These are phyloP conservation scores for Trichomonas vaginalis DNA, from an alignment of 208 protist genomes.

Conservation along the genomic window DNA sequence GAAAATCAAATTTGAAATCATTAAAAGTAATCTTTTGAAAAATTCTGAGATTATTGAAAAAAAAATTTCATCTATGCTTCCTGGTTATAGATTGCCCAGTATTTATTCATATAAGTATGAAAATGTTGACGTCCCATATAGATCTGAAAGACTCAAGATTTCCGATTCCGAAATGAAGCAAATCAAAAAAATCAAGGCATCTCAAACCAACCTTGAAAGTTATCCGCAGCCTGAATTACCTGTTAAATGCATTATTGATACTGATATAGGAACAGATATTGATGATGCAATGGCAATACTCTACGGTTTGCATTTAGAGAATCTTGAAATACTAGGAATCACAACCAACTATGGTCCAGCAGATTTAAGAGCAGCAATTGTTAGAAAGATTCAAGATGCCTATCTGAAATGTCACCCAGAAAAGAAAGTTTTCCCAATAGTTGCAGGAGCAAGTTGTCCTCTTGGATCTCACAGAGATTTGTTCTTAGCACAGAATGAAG, in stretches of 20 bases:
- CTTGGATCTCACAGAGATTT: background rate
- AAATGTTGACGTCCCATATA: background rate
- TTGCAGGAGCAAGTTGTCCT: background rate
- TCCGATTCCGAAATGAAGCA: background rate
- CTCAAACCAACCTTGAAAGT: background rate
- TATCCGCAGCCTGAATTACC: background rate
- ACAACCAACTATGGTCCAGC: background rate
- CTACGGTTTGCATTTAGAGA: background rate
- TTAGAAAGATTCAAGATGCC: background rate
- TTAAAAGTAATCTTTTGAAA: background rate
- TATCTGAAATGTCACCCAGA: background rate
- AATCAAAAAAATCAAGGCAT: background rate
- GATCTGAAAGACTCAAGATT: background rate
- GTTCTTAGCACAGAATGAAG: background rate
- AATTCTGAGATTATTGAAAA: background rate
- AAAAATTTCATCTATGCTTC: background rate
- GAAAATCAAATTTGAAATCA: background rate
- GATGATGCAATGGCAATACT: background rate
- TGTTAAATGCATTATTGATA: background rate
- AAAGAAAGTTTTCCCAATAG: background rate
- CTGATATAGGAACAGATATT: background rate
- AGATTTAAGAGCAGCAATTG: background rate
- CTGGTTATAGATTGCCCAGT: background rate
- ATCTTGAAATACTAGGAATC: background rate
- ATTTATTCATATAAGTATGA: background rate